Evolutionary conservation across 805 yeast genomes (phyloP).

Genomic region (Dipodascus geniculatus): DNA sequence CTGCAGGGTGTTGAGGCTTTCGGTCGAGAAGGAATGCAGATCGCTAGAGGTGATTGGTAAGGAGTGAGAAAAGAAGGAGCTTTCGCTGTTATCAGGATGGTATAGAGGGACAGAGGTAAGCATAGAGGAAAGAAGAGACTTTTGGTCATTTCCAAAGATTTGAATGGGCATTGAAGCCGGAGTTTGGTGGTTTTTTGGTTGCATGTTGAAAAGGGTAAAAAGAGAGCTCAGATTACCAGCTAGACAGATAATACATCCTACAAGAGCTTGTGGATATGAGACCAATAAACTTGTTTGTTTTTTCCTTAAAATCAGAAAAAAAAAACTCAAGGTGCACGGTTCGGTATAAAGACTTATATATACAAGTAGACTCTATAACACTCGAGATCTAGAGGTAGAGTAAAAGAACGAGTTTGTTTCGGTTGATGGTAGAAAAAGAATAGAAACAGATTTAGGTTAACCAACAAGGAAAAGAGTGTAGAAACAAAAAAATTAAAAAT

Average conservation of each 20-base stretch:
- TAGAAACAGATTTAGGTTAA: too few relatives aligned
- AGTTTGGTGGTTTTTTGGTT: not conserved
- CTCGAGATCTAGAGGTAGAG: too few relatives aligned
- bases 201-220: not conserved
- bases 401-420: too few relatives aligned
- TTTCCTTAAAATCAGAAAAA: too few relatives aligned
- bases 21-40: not conserved
- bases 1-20: not conserved
- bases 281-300: not conserved
- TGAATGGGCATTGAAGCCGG: not conserved
- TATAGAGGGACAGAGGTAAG: not conserved
- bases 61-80: not conserved
- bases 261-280: not conserved
- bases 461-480: too few relatives aligned
- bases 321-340: too few relatives aligned
- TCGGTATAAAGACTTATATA: too few relatives aligned
- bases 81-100: not conserved
- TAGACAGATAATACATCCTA: not conserved
- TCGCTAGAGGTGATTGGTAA: not conserved
- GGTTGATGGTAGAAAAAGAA: not conserved
- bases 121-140: not conserved
- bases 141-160: not conserved
- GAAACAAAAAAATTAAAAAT: too few relatives aligned
- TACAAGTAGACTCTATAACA: too few relatives aligned
- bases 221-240: too few relatives aligned